Base-by-base conservation (phyloP, 805 yeast genomes). In the Nakazawaea peltata region DNA sequence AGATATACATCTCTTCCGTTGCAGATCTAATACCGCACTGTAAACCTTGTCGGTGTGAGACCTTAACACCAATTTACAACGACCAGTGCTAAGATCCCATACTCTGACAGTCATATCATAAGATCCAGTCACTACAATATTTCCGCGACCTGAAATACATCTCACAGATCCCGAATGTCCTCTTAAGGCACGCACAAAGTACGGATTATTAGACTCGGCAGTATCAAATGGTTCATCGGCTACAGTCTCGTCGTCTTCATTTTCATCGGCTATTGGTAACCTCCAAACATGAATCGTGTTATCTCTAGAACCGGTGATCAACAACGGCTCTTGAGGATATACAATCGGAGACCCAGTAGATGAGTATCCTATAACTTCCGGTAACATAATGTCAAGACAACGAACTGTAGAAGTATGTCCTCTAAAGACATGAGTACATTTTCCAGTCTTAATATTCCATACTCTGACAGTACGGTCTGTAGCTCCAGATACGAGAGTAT, bases 371-470 rank as follows among this genome's bases (percentile, higher is more conserved):
- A 78, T 71, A 21, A 65, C 65, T 5, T 66, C 69, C 1, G 90
- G 90, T 44, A 72, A 77, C 28, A 85, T 61, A 32, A 88, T 81
- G 44, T 88, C 95, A 44, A 90, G 65, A 53, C 97, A 90, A 51
- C 97, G 69, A 16, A 88, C 95, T 0, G 97, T 88, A 0, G 96
- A 85, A 0, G 88, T 79, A 50, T 88, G 97, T 0, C 97, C 97
- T 38, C 78, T 68, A 53, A 92, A 86, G 2, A 92, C 74, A 56
- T 90, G 96, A 0, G 97, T 85, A 54, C 97, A 90, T 44, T 70
- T 70, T 2, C 90, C 95, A 16, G 81, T 77, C 37, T 72, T 69
- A 42, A 88, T 76, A 52, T 88, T 85, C 98, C 98, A 92, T 4
- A 92, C 77, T 40, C 98, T 71, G 3, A 92, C 94, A 0, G 95